Base-by-base conservation (phyloP, 108 stramenopile species). In the Seminavis robusta region DNA sequence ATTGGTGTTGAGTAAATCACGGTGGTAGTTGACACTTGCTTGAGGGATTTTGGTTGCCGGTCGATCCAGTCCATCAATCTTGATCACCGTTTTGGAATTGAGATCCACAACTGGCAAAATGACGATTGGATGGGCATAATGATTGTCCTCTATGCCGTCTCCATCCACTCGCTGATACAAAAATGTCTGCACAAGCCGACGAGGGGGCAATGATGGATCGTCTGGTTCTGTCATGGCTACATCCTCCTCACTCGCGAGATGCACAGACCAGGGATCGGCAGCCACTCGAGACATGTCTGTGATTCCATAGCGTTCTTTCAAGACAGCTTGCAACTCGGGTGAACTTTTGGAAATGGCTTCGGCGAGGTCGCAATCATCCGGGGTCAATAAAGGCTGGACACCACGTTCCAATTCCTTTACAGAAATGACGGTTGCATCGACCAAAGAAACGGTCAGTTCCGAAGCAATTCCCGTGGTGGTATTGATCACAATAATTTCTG, bases 51-150 rank as follows among this genome's bases (percentile, higher is more conserved):
- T 41, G 0, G 75, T 73, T 6, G 78, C 52, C 4, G 59, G 52
- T 8, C 74, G 59, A 47, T 71, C 68, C 38, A 77, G 23, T 13
- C 71, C 84, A 51, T 75, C 73, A 34, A 86, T 77, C 30, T 49
- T 36, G 1, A 86, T 76, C 19, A 86, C 76, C 10, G 25, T 36
- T 9, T 42, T 41, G 4, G 79, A 31, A 51, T 74, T 80, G 36
- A 86, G 59, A 51, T 82, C 79, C 7, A 86, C 76, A 6, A 86
- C 61, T 10, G 84, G 84, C 7, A 86, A 31, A 42, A 86, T 67
- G 44, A 82, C 83, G 37, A 86, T 82, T 21, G 84, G 84, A 61
- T 86, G 84, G 15, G 84, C 79, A 55, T 86, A 86, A 43, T 80
- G 79, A 57, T 86, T 86, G 69, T 80, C 81, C 13, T 74, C 59